phyloP scores from a whole-genome alignment of 768 basidiomycete species.

The Boletus tomentosulus region DNA sequence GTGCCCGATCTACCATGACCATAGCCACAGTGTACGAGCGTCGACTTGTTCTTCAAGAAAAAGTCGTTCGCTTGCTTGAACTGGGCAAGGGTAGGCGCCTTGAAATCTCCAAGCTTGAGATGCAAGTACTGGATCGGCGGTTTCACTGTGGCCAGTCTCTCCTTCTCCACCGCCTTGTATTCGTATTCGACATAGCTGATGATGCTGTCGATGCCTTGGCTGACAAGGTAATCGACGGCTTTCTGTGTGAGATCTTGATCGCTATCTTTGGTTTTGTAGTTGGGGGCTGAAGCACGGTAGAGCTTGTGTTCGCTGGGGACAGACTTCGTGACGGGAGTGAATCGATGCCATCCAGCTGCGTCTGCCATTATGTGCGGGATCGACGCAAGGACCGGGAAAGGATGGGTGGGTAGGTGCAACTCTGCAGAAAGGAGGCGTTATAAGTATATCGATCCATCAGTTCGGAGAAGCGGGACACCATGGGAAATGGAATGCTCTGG shows the following conservation, averaged over 20 bases:
- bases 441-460: no score
- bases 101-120: slow-evolving; percentile 21
- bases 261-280: slow-evolving; percentile 5
- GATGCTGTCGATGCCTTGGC: slow-evolving; percentile 17
- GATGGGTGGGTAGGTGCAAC: not conserved
- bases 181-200: slow-evolving; percentile 18
- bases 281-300: slow-evolving; percentile 22
- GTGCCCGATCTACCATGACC: not conserved
- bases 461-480: not conserved
- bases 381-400: not conserved
- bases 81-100: slow-evolving; percentile 11
- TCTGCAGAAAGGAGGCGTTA: not conserved
- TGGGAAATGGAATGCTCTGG: not conserved
- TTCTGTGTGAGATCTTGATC: slow-evolving; percentile 15
- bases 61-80: not conserved
- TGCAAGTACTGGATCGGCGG: slow-evolving; percentile 16
- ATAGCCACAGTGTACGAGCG: not conserved
- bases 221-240: slow-evolving; percentile 16
- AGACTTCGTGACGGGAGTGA: slow-evolving; percentile 7
- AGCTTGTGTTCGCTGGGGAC: slow-evolving; percentile 14
- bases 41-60: not conserved
- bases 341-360: slow-evolving; percentile 15
- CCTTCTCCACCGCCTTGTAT: slow-evolving; percentile 9
- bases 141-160: slow-evolving; percentile 1
- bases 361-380: not conserved